A percentile compares a stretch with the other conserved stretches of the same genome.
phyloP scores from a whole-genome alignment of 164 flowering plant genomes.

The Piper betle region DNA sequence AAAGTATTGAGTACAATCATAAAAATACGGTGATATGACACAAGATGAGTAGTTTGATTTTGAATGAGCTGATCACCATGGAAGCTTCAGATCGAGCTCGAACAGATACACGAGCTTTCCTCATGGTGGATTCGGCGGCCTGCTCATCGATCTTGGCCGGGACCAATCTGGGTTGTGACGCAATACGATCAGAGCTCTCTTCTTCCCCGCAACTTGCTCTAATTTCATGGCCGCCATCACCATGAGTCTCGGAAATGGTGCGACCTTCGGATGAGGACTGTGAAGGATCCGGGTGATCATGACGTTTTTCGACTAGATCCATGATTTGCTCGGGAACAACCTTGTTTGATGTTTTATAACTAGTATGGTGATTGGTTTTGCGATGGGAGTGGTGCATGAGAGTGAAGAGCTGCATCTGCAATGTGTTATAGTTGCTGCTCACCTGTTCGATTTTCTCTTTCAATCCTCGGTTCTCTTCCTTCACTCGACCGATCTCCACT shows the following conservation, averaged over 20 bases:
- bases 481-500: conserved; percentile 49
- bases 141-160: conserved; percentile 30
- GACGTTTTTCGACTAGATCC: conserved; percentile 50
- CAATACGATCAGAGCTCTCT: conserved; percentile 31
- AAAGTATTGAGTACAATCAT: no score
- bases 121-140: conserved; percentile 79
- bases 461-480: conserved; percentile 50
- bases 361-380: conserved; percentile 8
- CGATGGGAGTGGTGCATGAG: conserved; percentile 41
- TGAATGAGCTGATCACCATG: conserved; percentile 45
- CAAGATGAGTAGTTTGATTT: no score
- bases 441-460: conserved; percentile 58
- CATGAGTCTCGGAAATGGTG: conserved; percentile 25
- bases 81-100: conserved; percentile 60
- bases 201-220: conserved; percentile 32
- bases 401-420: conserved; percentile 51
- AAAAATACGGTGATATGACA: no score
- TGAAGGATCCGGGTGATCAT: conserved; percentile 27
- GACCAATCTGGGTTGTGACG: conserved; percentile 27
- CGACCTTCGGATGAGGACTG: conserved; percentile 41
- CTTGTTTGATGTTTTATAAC: conserved; percentile 17
- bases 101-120: conserved; percentile 81
- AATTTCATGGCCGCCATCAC: conserved; percentile 2
- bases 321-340: conserved; percentile 54
- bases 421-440: conserved; percentile 35